phyloP scores from a whole-genome alignment of 148 eudicot species.

The Vaccinium macrocarpon region DNA sequence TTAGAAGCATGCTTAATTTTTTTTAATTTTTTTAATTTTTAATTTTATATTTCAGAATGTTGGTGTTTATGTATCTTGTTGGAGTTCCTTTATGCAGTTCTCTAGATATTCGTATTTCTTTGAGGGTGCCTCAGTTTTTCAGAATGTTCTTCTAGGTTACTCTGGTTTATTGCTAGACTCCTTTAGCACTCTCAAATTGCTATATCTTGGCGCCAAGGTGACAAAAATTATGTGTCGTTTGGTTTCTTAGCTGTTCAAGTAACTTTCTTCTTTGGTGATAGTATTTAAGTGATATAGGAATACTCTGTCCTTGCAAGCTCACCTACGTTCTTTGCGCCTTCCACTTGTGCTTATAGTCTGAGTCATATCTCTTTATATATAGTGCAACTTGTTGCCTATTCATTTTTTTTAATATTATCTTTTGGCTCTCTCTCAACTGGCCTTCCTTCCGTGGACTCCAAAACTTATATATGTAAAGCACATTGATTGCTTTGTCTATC shows the following conservation, averaged over 20 bases:
- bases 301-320: background rate
- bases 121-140: background rate
- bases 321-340: background rate
- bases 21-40: no score
- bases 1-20: background rate
- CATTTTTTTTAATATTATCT: conserved; percentile 5
- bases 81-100: background rate
- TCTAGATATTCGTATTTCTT: background rate
- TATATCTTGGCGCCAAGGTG: background rate
- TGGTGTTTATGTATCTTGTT: background rate
- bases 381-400: background rate
- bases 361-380: background rate
- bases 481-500: background rate
- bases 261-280: background rate
- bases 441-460: background rate
- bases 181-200: background rate
- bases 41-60: background rate
- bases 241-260: background rate
- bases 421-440: background rate
- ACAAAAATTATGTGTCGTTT: background rate
- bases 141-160: background rate
- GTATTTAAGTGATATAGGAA: background rate
- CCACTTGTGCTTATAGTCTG: background rate
- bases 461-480: background rate
- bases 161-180: background rate